Percentiles rank a stretch among this genome's conserved stretches.
Evolutionary conservation across 2,329 filamentous ascomycete genomes (phyloP).

Genomic region (Drechslerella dactyloides): DNA sequence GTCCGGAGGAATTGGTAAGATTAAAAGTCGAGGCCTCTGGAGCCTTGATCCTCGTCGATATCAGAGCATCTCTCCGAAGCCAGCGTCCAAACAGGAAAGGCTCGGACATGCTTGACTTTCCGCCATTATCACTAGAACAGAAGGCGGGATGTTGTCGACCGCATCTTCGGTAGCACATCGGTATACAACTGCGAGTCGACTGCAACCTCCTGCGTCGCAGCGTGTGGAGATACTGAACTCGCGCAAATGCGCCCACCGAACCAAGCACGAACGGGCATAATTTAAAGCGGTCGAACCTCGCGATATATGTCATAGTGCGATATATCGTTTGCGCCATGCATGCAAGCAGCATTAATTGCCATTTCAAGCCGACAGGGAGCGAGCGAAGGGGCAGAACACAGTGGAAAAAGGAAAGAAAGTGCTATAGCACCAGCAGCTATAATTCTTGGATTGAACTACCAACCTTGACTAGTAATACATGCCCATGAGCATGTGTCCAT

Average conservation of each 20-base stretch:
- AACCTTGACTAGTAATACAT: constrained; percentile 26
- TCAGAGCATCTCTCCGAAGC: constrained; percentile 19
- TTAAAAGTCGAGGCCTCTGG: constrained; percentile 30
- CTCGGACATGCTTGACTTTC: constrained; percentile 24
- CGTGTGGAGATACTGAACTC: too few relatives aligned
- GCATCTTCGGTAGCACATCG: too few relatives aligned
- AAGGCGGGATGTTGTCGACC: background rate
- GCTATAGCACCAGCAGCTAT: constrained; percentile 47
- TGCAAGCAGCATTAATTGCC: constrained; percentile 3
- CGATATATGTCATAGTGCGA: background rate
- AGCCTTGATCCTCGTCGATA: constrained; percentile 51
- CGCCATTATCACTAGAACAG: constrained; percentile 14
- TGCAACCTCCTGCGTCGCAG: too few relatives aligned
- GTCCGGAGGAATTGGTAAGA: constrained; percentile 23
- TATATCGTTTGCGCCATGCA: background rate
- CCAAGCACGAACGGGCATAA: background rate
- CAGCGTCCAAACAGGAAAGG: constrained; percentile 28
- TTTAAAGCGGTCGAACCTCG: background rate
- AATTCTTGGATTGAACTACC: constrained; percentile 20
- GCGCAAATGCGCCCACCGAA: too few relatives aligned
- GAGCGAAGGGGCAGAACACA: background rate
- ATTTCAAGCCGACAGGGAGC: background rate
- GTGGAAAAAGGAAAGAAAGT: constrained; percentile 5
- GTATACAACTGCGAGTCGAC: too few relatives aligned
- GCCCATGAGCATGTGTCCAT: constrained; percentile 35